Evolutionary conservation across 768 basidiomycete species (phyloP), one percentile per base, ranked within the genome.

Genomic region (Tylopilus sp.): DNA sequence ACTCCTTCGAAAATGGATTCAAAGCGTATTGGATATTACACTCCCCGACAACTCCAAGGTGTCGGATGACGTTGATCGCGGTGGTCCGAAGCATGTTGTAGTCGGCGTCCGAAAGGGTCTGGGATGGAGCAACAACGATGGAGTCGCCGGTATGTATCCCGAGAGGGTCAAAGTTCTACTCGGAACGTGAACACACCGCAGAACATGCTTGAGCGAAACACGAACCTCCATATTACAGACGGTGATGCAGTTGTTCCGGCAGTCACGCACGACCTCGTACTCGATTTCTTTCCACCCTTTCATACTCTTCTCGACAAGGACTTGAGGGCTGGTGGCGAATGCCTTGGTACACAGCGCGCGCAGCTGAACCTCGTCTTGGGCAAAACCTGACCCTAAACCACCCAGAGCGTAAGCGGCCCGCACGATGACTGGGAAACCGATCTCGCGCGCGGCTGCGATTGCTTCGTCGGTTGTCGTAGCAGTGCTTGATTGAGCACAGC

Each of bases 211-310:
- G 26, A 38, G 49, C 18, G 26, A 48, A 39, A n/a, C 10, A 67
- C 87, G 51, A 43, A 94, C 95, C 90, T 99, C 95, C 95, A 99
- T 98, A 75, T 99, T 99, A 74, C 95, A 99, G 56, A 98, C 95
- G 1, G 95, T 95, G 73, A 98, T 98, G 67, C 95, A 98, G 68
- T 99, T 99, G 67, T 98, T 91, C 56, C 91, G 79, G 74, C 94
- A 98, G 71, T 99, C 95, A 52, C 95, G 80, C 11, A 98, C 95
- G 44, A 99, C 95, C 67, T 99, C 95, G 61, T 99, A 99, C 74
- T 99, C 95, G 58, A 99, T 95, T 76, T 99, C 95, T 73, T 99
- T 98, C 95, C 95, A 99, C 3, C 95, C 95, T 73, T 98, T 98
- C 95, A 98, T 98, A 62, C 91, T 94, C 79, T 85, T 95, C 78